Base-by-base conservation (phyloP, 352 stramenopile genomes). In the Pythium rhizo-oryzae region DNA sequence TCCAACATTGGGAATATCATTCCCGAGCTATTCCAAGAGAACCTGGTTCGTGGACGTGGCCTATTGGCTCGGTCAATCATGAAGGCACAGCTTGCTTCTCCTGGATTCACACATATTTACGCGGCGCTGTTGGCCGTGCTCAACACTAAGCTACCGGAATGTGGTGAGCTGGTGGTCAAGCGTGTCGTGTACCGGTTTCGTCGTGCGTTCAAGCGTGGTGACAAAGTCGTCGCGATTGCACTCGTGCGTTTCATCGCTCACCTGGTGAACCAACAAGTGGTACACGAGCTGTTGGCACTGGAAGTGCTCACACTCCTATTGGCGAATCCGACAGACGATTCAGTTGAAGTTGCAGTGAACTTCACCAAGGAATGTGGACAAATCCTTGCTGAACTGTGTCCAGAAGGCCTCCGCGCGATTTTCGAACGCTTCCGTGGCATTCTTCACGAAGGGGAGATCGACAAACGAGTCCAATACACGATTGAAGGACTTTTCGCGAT, bases 111-210 rank as follows among this genome's bases (percentile, higher is more conserved):
- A 53, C 91, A 98, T 79, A 94, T 99, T 49, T 99, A 99, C 74
- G 97, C 98, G 4, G 94, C 96, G 12, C 70, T 99, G 0, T 85
- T 99, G 23, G 93, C 97, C 1, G 98, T 99, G n/a, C 71, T 99
- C 51, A 99, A 99, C 81, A 99, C 97, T 1, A 99, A 99, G 72
- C 89, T 99, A 52, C 98, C 98, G 0, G 97, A 99, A 74, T 97
- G 97, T 54, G 98, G 98, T 30, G 97, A 99, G 67, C 79, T 99
- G 4, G 62, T 98, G 21, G 68, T 99, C 24, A 96, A 96, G 63
- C 82, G 97, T 41, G 87, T 99, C 1, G 93, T 99, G 33, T 87
- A 98, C 46, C 81, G 88, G 24, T 99, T 99, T 77, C 92, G 97
- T 2, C 84, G 92, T 11, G 84, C 93, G n/a, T 99, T 99, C 71